Evolutionary conservation across 257 asterid genomes (phyloP).

Genomic region (Primulina huaijiensis): DNA sequence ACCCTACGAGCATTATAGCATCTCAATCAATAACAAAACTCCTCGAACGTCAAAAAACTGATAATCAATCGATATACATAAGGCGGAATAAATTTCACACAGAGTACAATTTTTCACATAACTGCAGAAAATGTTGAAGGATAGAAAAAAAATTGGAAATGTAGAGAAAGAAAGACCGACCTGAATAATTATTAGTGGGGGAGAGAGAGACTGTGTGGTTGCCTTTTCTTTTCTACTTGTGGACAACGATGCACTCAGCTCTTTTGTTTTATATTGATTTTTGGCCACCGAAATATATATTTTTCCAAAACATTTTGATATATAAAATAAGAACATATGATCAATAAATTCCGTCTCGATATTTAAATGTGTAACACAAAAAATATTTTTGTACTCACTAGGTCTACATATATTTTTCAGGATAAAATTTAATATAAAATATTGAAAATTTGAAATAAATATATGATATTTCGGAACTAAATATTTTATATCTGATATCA

Average conservation of each 20-base stretch:
- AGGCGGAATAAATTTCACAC: no score
- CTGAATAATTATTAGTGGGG: slow-evolving; percentile 7
- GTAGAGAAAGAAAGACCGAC: background rate
- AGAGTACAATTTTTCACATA: background rate
- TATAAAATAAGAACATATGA: no score
- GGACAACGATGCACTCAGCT: background rate
- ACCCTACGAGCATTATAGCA: background rate
- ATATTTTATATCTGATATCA: no score
- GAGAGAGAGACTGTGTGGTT: background rate
- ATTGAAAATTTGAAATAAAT: no score
- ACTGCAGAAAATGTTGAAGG: background rate
- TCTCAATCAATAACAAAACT: background rate
- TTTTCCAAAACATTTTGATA: no score
- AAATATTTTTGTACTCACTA: no score
- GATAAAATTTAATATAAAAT: no score
- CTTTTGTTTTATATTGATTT: background rate
- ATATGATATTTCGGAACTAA: no score
- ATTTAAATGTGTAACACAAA: no score
- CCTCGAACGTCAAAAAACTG: background rate
- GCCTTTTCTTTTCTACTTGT: background rate
- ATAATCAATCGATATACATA: background rate
- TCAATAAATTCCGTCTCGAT: no score
- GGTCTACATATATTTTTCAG: no score
- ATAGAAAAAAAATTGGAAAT: background rate
- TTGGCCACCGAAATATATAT: no score